Conservation (phyloP, 768 basidiomycete genomes). For the Tulasnella sp. region DNA sequence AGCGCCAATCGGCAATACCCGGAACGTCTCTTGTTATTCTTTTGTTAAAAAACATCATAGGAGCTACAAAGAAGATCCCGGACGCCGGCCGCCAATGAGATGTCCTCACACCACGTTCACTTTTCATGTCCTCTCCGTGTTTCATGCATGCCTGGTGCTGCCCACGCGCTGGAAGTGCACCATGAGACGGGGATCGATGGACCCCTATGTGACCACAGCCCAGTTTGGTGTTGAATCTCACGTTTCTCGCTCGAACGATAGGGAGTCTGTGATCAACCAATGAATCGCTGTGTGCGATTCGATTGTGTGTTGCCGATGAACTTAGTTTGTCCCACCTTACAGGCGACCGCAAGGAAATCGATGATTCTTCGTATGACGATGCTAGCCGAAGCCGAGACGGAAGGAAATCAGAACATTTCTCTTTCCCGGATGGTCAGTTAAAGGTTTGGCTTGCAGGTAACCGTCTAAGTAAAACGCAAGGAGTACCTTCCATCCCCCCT, state of each 20-base stretch:
- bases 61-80: too few relatives aligned
- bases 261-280: background rate
- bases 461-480: too few relatives aligned
- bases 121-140: background rate
- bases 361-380: background rate
- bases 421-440: background rate
- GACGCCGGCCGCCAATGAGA: too few relatives aligned
- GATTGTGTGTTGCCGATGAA: background rate
- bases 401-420: background rate
- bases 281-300: background rate
- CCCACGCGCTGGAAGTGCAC: background rate
- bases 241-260: background rate
- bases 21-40: too few relatives aligned
- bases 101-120: background rate
- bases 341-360: background rate
- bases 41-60: too few relatives aligned
- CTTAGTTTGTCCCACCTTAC: background rate
- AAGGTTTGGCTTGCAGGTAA: background rate
- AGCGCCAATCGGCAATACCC: too few relatives aligned
- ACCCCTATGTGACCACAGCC: background rate
- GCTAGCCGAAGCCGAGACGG: background rate
- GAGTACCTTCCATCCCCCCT: background rate
- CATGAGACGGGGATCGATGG: background rate
- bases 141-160: background rate
- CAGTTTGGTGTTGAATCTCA: background rate